Conservation (phyloP, 495 filamentous ascomycete genomes). For the Recurvomyces mirabilis region DNA sequence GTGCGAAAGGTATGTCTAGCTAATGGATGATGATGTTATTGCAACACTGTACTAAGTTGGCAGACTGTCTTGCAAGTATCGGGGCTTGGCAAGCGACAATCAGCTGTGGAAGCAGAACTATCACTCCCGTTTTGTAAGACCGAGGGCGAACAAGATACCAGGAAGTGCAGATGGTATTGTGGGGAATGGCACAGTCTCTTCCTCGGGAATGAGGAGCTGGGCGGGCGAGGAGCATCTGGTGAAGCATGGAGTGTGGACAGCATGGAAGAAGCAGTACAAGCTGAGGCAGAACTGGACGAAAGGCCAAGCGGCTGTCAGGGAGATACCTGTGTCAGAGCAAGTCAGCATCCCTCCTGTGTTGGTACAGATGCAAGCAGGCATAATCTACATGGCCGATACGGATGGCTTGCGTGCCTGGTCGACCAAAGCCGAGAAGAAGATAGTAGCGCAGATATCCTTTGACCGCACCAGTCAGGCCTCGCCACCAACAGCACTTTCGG, state of each 20-base stretch:
- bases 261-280: conserved; percentile 89
- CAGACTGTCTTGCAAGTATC: conserved; percentile 68
- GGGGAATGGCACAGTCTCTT: conserved; percentile 48
- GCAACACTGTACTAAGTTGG: conserved; percentile 11
- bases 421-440: conserved; percentile 43
- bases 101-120: conserved; percentile 88
- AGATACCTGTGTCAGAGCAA: conserved; percentile 53
- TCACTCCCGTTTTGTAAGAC: conserved; percentile 80
- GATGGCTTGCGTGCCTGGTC: conserved; percentile 70
- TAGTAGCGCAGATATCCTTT: conserved; percentile 39
- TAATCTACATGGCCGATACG: conserved; percentile 69
- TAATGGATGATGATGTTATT: background rate
- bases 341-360: conserved; percentile 48
- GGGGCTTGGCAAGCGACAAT: conserved; percentile 63
- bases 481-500: conserved; percentile 58
- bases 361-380: conserved; percentile 58
- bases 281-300: conserved; percentile 85
- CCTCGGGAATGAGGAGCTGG: conserved; percentile 69
- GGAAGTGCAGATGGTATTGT: conserved; percentile 35
- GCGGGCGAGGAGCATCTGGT: conserved; percentile 58
- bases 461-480: conserved; percentile 22
- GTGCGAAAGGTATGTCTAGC: conserved; percentile 49
- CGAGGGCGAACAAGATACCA: conserved; percentile 66
- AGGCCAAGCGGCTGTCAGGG: conserved; percentile 68
- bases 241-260: conserved; percentile 39